Evolutionary conservation across 495 filamentous ascomycete genomes (phyloP).

Genomic region (Penicillium simplicissimum): DNA sequence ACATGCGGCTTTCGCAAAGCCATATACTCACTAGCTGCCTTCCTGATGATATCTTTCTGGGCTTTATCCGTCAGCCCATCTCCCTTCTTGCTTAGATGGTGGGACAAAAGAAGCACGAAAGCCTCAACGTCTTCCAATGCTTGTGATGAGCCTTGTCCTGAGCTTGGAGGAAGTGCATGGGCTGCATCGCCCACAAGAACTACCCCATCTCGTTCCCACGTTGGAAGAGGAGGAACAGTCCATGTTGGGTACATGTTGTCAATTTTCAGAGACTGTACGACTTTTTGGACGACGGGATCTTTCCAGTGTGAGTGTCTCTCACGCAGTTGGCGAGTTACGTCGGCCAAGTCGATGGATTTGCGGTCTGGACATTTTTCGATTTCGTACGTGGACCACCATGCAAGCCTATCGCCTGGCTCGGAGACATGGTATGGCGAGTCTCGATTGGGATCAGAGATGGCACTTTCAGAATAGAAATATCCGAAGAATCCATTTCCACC

Average conservation of each 20-base stretch:
- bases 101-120: constrained; percentile 37
- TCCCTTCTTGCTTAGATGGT: constrained; percentile 21
- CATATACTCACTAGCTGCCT: constrained; percentile 32
- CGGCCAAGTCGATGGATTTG: constrained; percentile 38
- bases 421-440: constrained; percentile 34
- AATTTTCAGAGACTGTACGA: constrained; percentile 41
- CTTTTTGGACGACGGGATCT: constrained; percentile 51
- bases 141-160: constrained; percentile 50
- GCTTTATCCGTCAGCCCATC: neutral
- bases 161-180: constrained; percentile 49
- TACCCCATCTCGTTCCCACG: constrained; percentile 45
- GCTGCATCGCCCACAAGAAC: constrained; percentile 48
- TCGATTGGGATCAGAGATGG: constrained; percentile 15
- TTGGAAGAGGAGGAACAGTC: constrained; percentile 49
- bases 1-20: constrained; percentile 35
- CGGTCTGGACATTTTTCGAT: constrained; percentile 38
- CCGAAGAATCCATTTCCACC: constrained; percentile 61
- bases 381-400: constrained; percentile 54
- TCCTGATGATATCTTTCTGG: constrained; percentile 20
- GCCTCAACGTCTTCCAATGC: constrained; percentile 49
- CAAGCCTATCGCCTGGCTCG: constrained; percentile 35
- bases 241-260: constrained; percentile 56
- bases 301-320: constrained; percentile 49
- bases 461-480: constrained; percentile 44
- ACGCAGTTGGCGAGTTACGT: constrained; percentile 42